Percentiles rank a stretch among this genome's conserved stretches.
phyloP scores from a whole-genome alignment of 2,329 filamentous ascomycete species.

The Ophiocordyceps camponoti-saundersi region DNA sequence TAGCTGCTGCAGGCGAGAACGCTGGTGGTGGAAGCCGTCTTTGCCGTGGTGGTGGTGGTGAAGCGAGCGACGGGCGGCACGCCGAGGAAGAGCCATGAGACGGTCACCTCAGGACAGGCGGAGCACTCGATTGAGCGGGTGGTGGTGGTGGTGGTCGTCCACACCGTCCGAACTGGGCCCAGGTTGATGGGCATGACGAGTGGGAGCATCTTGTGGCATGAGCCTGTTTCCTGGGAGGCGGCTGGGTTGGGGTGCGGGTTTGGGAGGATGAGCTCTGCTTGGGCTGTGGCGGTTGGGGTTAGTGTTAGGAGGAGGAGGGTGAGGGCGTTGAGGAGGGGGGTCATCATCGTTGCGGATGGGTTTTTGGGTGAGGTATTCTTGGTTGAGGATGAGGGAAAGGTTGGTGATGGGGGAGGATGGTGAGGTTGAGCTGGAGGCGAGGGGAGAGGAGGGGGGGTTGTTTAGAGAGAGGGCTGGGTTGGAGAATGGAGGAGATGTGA shows the following conservation, averaged over 20 bases:
- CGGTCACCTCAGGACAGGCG: constrained; percentile 6
- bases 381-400: neutral
- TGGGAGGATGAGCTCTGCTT: neutral
- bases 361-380: too few species aligned
- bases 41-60: constrained; percentile 7
- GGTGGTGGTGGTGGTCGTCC: constrained; percentile 8
- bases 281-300: neutral
- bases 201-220: constrained; percentile 5
- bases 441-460: too few species aligned
- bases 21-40: constrained; percentile 2
- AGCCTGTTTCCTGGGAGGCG: neutral
- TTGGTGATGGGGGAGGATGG: neutral
- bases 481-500: too few species aligned
- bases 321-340: neutral
- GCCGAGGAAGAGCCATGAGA: constrained; percentile 3
- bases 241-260: neutral
- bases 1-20: constrained; percentile 3
- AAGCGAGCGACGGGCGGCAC: constrained; percentile 7
- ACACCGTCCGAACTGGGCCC: constrained; percentile 10
- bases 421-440: too few species aligned
- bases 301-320: neutral
- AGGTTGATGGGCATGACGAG: constrained; percentile 2
- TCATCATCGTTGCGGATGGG: neutral
- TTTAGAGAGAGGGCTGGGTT: too few species aligned
- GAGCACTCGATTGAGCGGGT: constrained; percentile 10